phyloP scores from a whole-genome alignment of 148 eudicot genomes.

The Talinum fruticosum region DNA sequence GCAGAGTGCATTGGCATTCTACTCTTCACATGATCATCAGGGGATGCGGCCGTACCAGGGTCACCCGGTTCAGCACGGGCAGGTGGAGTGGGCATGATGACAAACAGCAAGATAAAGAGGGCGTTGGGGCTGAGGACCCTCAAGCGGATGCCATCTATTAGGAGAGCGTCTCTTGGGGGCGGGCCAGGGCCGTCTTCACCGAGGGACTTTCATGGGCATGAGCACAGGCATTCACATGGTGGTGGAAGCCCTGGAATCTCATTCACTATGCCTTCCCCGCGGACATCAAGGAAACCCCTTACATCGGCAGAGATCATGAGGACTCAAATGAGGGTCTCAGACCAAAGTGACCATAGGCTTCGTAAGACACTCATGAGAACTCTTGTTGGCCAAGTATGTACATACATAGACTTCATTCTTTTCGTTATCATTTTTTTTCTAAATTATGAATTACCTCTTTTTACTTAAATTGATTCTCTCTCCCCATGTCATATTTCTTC shows the following conservation, averaged over 20 bases:
- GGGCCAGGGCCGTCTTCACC: conserved; percentile 47
- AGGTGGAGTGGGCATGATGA: conserved; percentile 63
- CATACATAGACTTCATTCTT: neutral
- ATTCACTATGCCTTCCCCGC: conserved; percentile 35
- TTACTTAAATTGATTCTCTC: neutral
- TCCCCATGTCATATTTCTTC: neutral
- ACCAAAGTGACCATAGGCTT: conserved; percentile 74
- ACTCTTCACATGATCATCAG: conserved; percentile 29
- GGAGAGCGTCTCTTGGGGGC: conserved; percentile 32
- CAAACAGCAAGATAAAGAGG: conserved; percentile 71
- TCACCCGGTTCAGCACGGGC: conserved; percentile 34
- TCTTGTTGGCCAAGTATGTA: conserved; percentile 94
- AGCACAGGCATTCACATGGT: conserved; percentile 26
- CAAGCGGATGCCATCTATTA: conserved; percentile 38
- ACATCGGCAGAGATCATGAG: conserved; percentile 97
- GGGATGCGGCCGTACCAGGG: conserved; percentile 30
- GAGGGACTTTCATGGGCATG: conserved; percentile 12
- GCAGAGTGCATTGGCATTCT: conserved; percentile 39
- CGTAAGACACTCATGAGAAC: conserved; percentile 94
- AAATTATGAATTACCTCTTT: neutral
- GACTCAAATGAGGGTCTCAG: conserved; percentile 95
- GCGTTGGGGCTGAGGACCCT: conserved; percentile 70
- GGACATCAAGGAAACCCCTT: conserved; percentile 43
- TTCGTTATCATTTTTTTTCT: neutral
- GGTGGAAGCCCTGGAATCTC: conserved; percentile 38